Conservation (phyloP, 179 eudicot genomes). For the Spergularia azorica region DNA sequence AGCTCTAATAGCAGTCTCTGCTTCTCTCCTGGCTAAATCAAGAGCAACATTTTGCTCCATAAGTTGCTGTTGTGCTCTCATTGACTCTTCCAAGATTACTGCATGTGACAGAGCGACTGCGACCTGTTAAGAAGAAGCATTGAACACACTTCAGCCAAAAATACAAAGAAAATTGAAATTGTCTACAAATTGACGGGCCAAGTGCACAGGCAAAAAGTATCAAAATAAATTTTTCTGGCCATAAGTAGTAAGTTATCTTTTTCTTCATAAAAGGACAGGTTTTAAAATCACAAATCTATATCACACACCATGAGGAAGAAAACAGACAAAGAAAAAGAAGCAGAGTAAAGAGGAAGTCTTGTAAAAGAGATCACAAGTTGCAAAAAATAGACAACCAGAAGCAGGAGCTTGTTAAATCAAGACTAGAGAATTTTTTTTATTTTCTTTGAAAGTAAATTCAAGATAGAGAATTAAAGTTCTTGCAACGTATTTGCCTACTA, state of each 20-base stretch:
- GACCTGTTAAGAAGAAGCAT: conserved; percentile 47
- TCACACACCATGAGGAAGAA: too few species aligned
- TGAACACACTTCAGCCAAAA: neutral
- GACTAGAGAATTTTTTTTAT: too few species aligned
- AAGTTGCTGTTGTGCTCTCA: conserved; percentile 91
- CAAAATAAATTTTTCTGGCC: neutral
- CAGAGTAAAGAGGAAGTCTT: too few species aligned
- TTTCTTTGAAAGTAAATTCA: too few species aligned
- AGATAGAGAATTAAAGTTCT: neutral
- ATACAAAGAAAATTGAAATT: neutral
- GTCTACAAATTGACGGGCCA: neutral
- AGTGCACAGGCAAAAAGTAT: neutral
- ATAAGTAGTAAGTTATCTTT: neutral
- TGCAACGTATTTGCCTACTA: neutral
- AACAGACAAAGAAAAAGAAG: too few species aligned
- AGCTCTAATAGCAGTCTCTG: conserved; percentile 88
- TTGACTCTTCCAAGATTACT: conserved; percentile 92
- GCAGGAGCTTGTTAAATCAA: too few species aligned
- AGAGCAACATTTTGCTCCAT: conserved; percentile 94
- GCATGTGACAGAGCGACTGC: conserved; percentile 99
- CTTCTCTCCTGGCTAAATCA: conserved; percentile 91
- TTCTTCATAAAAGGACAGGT: neutral
- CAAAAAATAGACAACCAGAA: too few species aligned
- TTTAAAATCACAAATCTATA: too few species aligned
- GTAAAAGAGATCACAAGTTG: too few species aligned